Conservation (phyloP, 208 protist species). For the Trypanosomatidae sp. region DNA sequence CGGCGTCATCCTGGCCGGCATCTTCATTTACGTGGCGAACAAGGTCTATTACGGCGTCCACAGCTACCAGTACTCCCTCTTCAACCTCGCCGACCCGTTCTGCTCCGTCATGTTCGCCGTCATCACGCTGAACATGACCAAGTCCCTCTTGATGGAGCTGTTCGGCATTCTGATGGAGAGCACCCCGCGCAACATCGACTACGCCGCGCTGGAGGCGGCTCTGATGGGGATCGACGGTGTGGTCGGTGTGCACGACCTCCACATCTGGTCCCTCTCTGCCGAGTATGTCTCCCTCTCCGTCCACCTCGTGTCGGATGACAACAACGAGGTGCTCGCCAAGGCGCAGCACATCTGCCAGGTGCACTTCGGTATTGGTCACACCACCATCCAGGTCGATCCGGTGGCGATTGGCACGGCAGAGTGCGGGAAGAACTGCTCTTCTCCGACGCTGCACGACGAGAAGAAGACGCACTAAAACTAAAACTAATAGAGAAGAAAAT, state of each 20-base stretch:
- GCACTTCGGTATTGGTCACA: conserved; percentile 77
- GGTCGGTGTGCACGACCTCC: conserved; percentile 83
- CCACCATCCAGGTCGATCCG: conserved; percentile 90
- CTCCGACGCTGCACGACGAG: conserved; percentile 4
- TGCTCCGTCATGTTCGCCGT: conserved; percentile 87
- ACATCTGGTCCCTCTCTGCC: conserved; percentile 88
- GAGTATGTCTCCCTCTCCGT: conserved; percentile 80
- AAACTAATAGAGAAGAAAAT: too few relatives aligned
- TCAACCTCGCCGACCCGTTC: conserved; percentile 90
- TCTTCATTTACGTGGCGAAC: too few relatives aligned
- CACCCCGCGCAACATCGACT: conserved; percentile 89
- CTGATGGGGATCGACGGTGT: conserved; percentile 81
- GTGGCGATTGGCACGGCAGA: conserved; percentile 30
- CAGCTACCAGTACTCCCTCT: conserved; percentile 63
- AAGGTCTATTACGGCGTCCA: too few relatives aligned
- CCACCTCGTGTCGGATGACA: conserved; percentile 75
- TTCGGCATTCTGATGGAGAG: conserved; percentile 91
- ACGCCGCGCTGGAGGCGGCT: conserved; percentile 41
- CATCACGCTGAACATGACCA: conserved; percentile 88
- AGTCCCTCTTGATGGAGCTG: conserved; percentile 57
- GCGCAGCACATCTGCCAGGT: conserved; percentile 59
- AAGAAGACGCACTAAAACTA: neutral
- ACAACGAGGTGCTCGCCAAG: conserved; percentile 47
- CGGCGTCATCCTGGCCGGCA: conserved; percentile 85
- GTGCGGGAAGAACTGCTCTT: conserved; percentile 32